These are phyloP conservation scores for Magnusiomyces suaveolens DNA, from an alignment of 1,139 yeast species.

Conservation along the genomic window DNA sequence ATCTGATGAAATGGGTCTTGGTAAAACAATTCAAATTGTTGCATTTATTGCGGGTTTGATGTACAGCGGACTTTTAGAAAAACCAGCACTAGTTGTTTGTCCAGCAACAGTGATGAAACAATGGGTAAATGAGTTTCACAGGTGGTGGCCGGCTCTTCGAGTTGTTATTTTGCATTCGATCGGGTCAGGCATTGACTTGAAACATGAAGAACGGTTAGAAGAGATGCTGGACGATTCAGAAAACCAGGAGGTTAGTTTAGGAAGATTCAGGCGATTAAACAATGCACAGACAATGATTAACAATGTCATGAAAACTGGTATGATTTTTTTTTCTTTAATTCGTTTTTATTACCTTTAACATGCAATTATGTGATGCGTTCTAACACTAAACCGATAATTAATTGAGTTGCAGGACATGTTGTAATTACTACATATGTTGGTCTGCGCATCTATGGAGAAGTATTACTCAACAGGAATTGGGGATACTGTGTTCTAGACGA, in stretches of 20 bases:
- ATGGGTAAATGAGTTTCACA: slow-evolving; percentile 92
- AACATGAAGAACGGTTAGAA: slow-evolving; percentile 42
- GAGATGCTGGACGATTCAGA: slow-evolving; percentile 40
- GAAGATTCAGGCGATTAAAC: slow-evolving; percentile 19
- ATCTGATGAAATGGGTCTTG: slow-evolving; percentile 97
- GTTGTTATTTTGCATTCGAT: slow-evolving; percentile 82
- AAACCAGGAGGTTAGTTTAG: slow-evolving; percentile 33
- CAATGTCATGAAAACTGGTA: slow-evolving; percentile 45
- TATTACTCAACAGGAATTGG: slow-evolving; percentile 67
- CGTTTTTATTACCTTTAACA: not conserved
- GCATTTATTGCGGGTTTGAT: slow-evolving; percentile 86
- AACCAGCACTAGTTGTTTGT: slow-evolving; percentile 80
- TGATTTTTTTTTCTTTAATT: not conserved
- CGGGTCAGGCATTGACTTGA: slow-evolving; percentile 70
- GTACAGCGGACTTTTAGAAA: slow-evolving; percentile 61
- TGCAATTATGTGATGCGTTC: too few relatives aligned
- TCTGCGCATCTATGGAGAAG: slow-evolving; percentile 61
- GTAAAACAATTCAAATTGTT: slow-evolving; percentile 87
- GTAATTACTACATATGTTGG: slow-evolving; percentile 91
- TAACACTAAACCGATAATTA: too few relatives aligned
- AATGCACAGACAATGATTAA: slow-evolving; percentile 39
- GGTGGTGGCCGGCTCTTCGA: slow-evolving; percentile 97
- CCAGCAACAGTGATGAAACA: slow-evolving; percentile 95
- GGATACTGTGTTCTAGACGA: slow-evolving; percentile 88
- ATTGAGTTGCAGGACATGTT: slow-evolving; percentile 40